Conservation (phyloP, 2,329 filamentous ascomycete genomes). For the Hypoxylon rubiginosum region DNA sequence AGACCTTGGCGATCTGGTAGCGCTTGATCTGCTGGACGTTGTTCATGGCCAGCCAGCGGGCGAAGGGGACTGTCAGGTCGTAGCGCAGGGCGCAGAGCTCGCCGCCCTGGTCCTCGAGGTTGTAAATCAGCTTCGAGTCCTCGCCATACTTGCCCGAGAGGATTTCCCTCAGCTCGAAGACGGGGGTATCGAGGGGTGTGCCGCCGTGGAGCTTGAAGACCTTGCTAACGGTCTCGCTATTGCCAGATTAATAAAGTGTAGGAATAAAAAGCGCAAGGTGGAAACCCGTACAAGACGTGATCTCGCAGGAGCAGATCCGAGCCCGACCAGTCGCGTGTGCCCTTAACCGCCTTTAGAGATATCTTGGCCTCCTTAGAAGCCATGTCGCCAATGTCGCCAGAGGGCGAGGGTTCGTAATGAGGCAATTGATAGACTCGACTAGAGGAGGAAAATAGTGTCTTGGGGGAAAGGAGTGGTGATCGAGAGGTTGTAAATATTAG, state of each 20-base stretch:
- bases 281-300: slow-evolving; percentile 45
- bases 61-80: slow-evolving; percentile 90
- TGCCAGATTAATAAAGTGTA: slow-evolving; percentile 9
- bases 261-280: neutral
- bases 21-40: slow-evolving; percentile 87
- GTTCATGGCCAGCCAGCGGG: slow-evolving; percentile 94
- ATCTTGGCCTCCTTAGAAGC: slow-evolving; percentile 38
- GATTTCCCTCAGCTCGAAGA: slow-evolving; percentile 90
- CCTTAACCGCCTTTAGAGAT: slow-evolving; percentile 47
- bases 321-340: slow-evolving; percentile 48
- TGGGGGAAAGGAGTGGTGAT: slow-evolving; percentile 16
- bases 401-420: slow-evolving; percentile 1
- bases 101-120: slow-evolving; percentile 60
- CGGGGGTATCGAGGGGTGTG: slow-evolving; percentile 82
- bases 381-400: slow-evolving; percentile 29
- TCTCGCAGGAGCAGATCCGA: slow-evolving; percentile 46
- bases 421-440: slow-evolving; percentile 10
- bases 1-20: slow-evolving; percentile 96
- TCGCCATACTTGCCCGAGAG: slow-evolving; percentile 92
- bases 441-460: slow-evolving; percentile 18
- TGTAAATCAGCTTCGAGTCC: slow-evolving; percentile 92
- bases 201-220: slow-evolving; percentile 89
- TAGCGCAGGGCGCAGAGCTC: slow-evolving; percentile 87
- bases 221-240: slow-evolving; percentile 68
- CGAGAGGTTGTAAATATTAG: slow-evolving; percentile 25